phyloP scores from a whole-genome alignment of 129 eudicot species.

The Oenanthe sinensis region DNA sequence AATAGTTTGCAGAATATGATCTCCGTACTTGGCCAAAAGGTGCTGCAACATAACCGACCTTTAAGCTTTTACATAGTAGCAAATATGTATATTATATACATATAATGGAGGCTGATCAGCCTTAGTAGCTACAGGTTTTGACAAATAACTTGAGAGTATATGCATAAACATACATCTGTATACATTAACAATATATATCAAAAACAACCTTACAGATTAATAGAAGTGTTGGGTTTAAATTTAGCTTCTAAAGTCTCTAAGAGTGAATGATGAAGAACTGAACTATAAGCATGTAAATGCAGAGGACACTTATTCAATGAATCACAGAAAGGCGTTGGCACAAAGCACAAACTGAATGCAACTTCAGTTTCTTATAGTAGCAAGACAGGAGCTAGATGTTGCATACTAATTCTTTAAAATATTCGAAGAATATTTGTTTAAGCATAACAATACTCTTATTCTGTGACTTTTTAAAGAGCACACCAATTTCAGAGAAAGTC shows the following conservation, averaged over 20 bases:
- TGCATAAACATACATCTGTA: background rate
- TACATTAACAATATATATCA: background rate
- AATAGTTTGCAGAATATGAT: slow-evolving; percentile 49
- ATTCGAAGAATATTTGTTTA: background rate
- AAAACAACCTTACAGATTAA: background rate
- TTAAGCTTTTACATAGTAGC: slow-evolving; percentile 2
- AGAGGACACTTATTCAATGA: background rate
- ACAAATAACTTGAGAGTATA: background rate
- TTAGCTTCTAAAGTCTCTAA: background rate
- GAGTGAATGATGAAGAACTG: background rate
- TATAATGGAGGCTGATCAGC: background rate
- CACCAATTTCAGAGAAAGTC: background rate
- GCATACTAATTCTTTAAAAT: background rate
- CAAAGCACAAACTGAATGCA: background rate
- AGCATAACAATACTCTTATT: background rate
- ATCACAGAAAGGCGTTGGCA: background rate
- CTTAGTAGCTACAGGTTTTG: background rate
- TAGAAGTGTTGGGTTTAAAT: background rate
- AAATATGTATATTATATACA: background rate
- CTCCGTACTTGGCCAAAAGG: slow-evolving; percentile 59
- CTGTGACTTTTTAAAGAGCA: background rate
- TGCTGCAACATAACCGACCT: slow-evolving; percentile 38
- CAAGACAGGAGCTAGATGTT: background rate
- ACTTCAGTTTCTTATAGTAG: background rate
- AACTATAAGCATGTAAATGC: background rate